phyloP scores from a whole-genome alignment of 805 yeast genomes.

The Metschnikowia chrysomelidarum region DNA sequence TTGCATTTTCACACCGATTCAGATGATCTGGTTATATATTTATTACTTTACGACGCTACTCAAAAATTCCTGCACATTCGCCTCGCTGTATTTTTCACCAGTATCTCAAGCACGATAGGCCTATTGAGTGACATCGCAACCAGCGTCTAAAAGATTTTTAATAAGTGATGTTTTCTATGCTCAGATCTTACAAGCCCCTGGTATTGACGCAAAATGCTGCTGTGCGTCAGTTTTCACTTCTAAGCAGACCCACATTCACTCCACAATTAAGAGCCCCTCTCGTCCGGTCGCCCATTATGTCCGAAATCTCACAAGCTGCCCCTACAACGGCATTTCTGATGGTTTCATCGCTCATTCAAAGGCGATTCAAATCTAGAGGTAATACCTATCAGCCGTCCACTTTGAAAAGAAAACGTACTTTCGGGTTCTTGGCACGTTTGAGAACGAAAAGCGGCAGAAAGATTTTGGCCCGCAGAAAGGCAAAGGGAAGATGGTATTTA shows the following conservation, averaged over 20 bases:
- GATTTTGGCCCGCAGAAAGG: conserved; percentile 71
- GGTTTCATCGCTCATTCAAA: conserved; percentile 42
- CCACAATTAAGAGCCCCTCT: conserved; percentile 4
- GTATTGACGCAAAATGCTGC: not conserved
- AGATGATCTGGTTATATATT: no score
- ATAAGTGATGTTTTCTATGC: conserved; percentile 9
- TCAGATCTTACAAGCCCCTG: conserved; percentile 1
- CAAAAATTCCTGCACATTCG: no score
- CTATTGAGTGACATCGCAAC: no score
- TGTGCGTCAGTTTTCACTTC: conserved; percentile 15
- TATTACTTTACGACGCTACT: no score
- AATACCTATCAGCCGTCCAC: conserved; percentile 94
- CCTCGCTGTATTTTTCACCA: no score
- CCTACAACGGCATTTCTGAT: conserved; percentile 24
- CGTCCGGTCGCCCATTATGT: conserved; percentile 5
- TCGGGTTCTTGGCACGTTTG: conserved; percentile 87
- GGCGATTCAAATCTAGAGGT: conserved; percentile 86
- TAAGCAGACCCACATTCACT: conserved; percentile 9
- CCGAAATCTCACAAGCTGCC: conserved; percentile 10
- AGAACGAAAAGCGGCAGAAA: conserved; percentile 73
- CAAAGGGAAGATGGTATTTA: conserved; percentile 92
- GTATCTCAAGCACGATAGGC: no score
- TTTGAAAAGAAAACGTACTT: conserved; percentile 80
- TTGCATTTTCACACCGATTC: no score
- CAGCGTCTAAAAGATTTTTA: no score